Conservation (phyloP, 2,329 filamentous ascomycete species). For the Didymella segeticola region DNA sequence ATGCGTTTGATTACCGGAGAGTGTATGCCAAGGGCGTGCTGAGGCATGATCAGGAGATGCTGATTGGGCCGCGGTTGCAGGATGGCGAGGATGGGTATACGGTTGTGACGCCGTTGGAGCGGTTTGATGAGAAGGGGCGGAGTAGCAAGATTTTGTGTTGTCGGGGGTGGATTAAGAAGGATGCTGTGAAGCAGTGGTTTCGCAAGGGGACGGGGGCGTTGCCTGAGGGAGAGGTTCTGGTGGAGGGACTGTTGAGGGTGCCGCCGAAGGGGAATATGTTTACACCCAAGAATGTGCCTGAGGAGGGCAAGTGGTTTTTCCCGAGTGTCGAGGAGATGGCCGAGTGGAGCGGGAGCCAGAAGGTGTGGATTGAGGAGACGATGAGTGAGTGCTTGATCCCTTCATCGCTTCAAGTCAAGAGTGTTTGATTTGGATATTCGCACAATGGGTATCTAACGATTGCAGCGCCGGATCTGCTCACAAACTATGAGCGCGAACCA, state of each 20-base stretch:
- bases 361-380: conserved; percentile 95
- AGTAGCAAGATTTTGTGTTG: conserved; percentile 78
- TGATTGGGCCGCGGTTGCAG: conserved; percentile 86
- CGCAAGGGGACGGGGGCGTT: conserved; percentile 65
- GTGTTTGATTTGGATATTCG: too few species aligned
- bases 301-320: conserved; percentile 89
- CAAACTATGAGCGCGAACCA: conserved; percentile 74
- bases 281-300: conserved; percentile 86
- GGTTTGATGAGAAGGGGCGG: conserved; percentile 59
- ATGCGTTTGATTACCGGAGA: conserved; percentile 90
- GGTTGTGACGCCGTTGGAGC: conserved; percentile 89
- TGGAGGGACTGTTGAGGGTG: conserved; percentile 84
- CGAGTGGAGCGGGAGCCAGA: conserved; percentile 76
- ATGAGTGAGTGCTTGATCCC: conserved; percentile 73
- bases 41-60: conserved; percentile 92
- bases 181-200: conserved; percentile 68
- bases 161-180: conserved; percentile 89
- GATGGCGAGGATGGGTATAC: conserved; percentile 91
- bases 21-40: conserved; percentile 77
- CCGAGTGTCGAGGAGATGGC: conserved; percentile 95
- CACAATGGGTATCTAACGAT: conserved; percentile 41
- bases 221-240: conserved; percentile 72
- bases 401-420: too few species aligned
- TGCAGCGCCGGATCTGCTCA: conserved; percentile 78
- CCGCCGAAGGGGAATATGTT: conserved; percentile 99